Percentiles rank a stretch among this genome's conserved stretches.
Evolutionary conservation across 768 basidiomycete species (phyloP).

Genomic region (Tremella yokohamensis): DNA sequence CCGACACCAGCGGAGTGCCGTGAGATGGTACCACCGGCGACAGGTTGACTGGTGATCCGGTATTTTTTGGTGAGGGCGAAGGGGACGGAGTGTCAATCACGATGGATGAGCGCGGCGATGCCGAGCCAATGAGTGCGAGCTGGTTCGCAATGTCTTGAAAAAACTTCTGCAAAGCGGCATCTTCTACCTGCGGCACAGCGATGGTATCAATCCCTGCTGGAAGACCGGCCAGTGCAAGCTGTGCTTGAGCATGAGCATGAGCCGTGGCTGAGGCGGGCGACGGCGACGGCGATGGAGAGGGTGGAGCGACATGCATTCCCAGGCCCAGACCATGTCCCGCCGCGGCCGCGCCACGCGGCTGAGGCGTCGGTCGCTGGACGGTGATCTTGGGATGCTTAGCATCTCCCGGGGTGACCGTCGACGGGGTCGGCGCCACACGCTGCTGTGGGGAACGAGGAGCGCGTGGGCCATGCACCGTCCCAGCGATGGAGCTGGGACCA

Average conservation of each 20-base stretch:
- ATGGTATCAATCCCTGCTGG: slow-evolving; percentile 47
- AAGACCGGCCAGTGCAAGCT: neutral
- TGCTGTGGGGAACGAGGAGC: neutral
- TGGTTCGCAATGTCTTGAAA: slow-evolving; percentile 79
- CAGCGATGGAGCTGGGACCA: neutral
- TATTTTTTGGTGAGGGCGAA: slow-evolving; percentile 20
- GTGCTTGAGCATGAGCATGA: neutral
- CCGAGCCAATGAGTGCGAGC: slow-evolving; percentile 60
- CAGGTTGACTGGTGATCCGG: neutral
- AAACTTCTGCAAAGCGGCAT: slow-evolving; percentile 73
- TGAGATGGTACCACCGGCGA: neutral
- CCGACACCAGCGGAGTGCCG: too few species aligned
- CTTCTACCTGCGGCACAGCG: slow-evolving; percentile 64
- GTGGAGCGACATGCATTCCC: slow-evolving; percentile 7
- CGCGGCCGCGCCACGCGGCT: slow-evolving; percentile 7
- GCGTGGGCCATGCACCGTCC: neutral
- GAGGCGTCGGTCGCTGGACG: slow-evolving; percentile 34
- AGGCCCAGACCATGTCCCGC: slow-evolving; percentile 30
- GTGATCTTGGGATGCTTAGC: slow-evolving; percentile 35
- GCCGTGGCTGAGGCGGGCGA: slow-evolving; percentile 20
- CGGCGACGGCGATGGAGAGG: slow-evolving; percentile 19
- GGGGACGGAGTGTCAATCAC: slow-evolving; percentile 18
- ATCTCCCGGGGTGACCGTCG: slow-evolving; percentile 16
- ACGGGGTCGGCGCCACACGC: neutral
- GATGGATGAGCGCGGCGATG: slow-evolving; percentile 24